Conservation (phyloP, 1,139 yeast genomes). For the Geotrichum aggregatum region DNA sequence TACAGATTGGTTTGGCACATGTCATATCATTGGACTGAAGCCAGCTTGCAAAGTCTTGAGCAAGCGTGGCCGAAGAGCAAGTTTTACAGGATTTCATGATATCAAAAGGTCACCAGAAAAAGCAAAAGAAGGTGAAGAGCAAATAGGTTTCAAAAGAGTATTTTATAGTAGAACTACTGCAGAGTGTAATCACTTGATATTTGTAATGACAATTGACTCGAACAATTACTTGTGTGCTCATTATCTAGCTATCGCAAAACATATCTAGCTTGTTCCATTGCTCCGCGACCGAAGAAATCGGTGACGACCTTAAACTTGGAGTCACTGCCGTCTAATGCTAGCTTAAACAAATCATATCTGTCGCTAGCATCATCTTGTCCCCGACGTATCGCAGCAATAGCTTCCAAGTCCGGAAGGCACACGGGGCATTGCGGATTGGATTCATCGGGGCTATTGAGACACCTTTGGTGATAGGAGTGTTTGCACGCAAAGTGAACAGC, state of each 20-base stretch:
- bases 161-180: neutral
- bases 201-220: neutral
- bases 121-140: neutral
- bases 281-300: constrained; percentile 85
- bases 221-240: neutral
- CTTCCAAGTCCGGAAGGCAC: constrained; percentile 66
- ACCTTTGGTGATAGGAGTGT: constrained; percentile 83
- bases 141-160: no score
- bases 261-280: constrained; percentile 48
- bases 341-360: constrained; percentile 58
- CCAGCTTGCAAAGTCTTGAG: constrained; percentile 10
- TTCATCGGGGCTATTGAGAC: constrained; percentile 46
- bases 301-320: constrained; percentile 72
- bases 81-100: neutral
- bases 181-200: neutral
- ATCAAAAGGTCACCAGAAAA: neutral
- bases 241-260: constrained; percentile 9
- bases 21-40: neutral
- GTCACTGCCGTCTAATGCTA: constrained; percentile 53
- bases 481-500: constrained; percentile 79
- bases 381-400: constrained; percentile 53
- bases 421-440: constrained; percentile 55
- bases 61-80: constrained; percentile 1
- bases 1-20: neutral
- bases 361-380: constrained; percentile 62